phyloP scores from a whole-genome alignment of 257 asterid species.

The Ilex aquifolium region DNA sequence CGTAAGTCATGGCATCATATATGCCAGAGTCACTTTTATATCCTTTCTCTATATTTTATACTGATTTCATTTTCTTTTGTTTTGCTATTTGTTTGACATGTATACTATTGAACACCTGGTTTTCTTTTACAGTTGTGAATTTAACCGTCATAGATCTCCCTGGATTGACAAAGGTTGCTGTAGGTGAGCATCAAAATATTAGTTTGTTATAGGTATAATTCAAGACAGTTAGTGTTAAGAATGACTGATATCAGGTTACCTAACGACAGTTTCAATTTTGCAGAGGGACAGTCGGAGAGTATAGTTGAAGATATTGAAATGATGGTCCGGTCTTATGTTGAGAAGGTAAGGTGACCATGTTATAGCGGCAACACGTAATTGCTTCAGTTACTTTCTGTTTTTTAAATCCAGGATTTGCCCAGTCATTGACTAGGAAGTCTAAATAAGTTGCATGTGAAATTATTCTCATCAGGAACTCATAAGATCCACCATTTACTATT shows the following conservation, averaged over 20 bases:
- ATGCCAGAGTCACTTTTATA: too few species aligned
- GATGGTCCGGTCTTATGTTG: conserved; percentile 98
- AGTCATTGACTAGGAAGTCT: too few species aligned
- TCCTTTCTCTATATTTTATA: not conserved
- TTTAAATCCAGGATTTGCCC: too few species aligned
- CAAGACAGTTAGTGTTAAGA: not conserved
- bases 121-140: conserved; percentile 69
- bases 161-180: conserved; percentile 95
- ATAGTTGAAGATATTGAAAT: conserved; percentile 92
- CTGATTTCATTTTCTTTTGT: not conserved
- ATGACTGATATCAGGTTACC: too few species aligned
- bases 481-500: too few species aligned
- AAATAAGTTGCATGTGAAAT: too few species aligned
- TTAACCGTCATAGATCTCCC: conserved; percentile 97
- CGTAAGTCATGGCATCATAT: too few species aligned
- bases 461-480: too few species aligned
- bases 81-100: not conserved
- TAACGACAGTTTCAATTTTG: not conserved
- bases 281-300: conserved; percentile 92
- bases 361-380: conserved; percentile 3
- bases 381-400: conserved; percentile 2
- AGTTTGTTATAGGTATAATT: conserved; percentile 12
- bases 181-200: conserved; percentile 56
- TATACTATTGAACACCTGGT: conserved; percentile 5
- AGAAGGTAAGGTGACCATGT: conserved; percentile 48